Evolutionary conservation across 495 filamentous ascomycete genomes (phyloP).

Genomic region (Lasiosphaeris hirsuta): DNA sequence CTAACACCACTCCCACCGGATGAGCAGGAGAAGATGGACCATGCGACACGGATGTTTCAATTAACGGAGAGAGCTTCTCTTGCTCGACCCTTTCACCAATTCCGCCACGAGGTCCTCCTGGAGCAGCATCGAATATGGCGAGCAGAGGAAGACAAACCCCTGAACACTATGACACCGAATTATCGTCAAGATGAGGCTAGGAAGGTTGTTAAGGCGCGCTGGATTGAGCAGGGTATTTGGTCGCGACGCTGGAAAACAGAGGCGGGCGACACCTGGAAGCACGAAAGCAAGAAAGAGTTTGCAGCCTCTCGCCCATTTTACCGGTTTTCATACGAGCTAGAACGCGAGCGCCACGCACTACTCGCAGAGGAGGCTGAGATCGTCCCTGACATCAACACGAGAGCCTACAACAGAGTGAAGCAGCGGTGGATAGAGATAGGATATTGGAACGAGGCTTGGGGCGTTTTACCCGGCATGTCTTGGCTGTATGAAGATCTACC

Average conservation of each 20-base stretch:
- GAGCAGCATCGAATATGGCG: no score
- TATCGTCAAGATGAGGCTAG: background rate
- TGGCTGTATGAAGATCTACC: constrained; percentile 1
- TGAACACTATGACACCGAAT: background rate
- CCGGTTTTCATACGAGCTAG: background rate
- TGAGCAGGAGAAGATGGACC: constrained; percentile 5
- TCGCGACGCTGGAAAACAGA: background rate
- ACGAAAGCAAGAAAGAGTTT: background rate
- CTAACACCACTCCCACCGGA: constrained; percentile 2
- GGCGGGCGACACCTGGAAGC: background rate
- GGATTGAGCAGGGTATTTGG: constrained; percentile 1
- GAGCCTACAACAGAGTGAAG: background rate
- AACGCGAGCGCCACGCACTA: background rate
- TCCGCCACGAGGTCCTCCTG: background rate
- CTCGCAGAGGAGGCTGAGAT: background rate
- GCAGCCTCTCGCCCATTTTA: constrained; percentile 1
- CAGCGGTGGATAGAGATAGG: background rate
- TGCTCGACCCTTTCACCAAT: background rate
- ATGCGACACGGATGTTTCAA: background rate
- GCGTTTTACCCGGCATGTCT: background rate
- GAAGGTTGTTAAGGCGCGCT: background rate
- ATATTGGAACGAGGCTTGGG: background rate
- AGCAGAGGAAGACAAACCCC: no score
- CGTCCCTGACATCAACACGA: background rate
- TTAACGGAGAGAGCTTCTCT: background rate